A percentile compares a stretch with the other conserved stretches of the same genome.
phyloP scores from a whole-genome alignment of 2,329 filamentous ascomycete genomes.

The Claviceps spartinae region DNA sequence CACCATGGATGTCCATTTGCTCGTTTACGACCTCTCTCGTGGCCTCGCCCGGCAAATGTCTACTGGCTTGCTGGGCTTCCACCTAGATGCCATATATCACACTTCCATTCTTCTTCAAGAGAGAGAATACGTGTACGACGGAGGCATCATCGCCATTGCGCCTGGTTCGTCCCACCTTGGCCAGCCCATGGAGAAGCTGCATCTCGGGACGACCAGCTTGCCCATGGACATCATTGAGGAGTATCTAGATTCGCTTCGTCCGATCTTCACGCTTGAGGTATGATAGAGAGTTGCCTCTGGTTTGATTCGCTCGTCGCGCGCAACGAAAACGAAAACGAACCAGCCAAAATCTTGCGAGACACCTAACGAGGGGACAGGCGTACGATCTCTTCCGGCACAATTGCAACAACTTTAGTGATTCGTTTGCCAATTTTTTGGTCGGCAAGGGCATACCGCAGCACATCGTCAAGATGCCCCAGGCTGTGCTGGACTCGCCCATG shows the following conservation, averaged over 20 bases:
- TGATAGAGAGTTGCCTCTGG: background rate
- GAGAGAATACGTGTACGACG: constrained; percentile 85
- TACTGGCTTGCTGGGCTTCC: constrained; percentile 36
- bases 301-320: background rate
- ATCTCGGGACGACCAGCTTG: constrained; percentile 63
- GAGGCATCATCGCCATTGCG: constrained; percentile 67
- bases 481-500: constrained; percentile 73
- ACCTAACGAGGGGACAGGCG: constrained; percentile 33
- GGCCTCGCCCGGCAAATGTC: constrained; percentile 44
- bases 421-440: constrained; percentile 77
- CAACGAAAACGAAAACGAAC: background rate
- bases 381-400: constrained; percentile 89
- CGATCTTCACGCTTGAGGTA: constrained; percentile 71
- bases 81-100: constrained; percentile 88
- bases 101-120: constrained; percentile 75
- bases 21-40: constrained; percentile 66
- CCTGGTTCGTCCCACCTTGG: constrained; percentile 83
- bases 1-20: constrained; percentile 60
- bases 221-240: constrained; percentile 73
- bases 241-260: constrained; percentile 71
- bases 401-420: constrained; percentile 95
- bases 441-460: constrained; percentile 79
- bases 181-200: constrained; percentile 60
- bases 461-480: constrained; percentile 73
- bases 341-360: background rate